phyloP scores from a whole-genome alignment of 352 stramenopile species.

The Globisporangium nodosum region DNA sequence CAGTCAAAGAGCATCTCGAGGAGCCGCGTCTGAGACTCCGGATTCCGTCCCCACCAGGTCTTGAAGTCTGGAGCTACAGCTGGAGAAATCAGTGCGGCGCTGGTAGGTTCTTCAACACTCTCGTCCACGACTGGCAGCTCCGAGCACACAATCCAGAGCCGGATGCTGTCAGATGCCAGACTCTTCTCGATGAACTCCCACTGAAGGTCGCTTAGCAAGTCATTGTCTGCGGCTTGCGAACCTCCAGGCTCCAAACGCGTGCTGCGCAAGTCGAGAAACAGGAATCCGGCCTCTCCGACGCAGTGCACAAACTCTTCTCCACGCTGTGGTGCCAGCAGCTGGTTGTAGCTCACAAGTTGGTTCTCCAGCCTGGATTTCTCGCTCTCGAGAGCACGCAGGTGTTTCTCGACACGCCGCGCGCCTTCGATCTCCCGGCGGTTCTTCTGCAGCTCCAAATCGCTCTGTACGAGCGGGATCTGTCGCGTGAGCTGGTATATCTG shows the following conservation, averaged over 20 bases:
- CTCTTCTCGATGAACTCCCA: conserved; percentile 55
- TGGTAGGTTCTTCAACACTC: not conserved
- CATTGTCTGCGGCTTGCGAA: conserved; percentile 48
- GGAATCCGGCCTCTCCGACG: conserved; percentile 35
- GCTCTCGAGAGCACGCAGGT: conserved; percentile 39
- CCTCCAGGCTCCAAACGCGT: conserved; percentile 48
- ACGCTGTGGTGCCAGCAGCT: conserved; percentile 46
- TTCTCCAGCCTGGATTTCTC: conserved; percentile 50
- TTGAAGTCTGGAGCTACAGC: conserved; percentile 14
- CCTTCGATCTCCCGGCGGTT: conserved; percentile 60
- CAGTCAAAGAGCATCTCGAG: conserved; percentile 61
- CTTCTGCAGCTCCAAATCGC: conserved; percentile 54
- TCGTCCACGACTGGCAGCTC: conserved; percentile 50
- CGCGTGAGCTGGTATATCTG: conserved; percentile 32
- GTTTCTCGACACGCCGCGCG: conserved; percentile 49
- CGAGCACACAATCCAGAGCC: conserved; percentile 40
- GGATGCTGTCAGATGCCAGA: conserved; percentile 24
- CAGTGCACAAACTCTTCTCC: conserved; percentile 54
- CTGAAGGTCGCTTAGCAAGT: conserved; percentile 47
- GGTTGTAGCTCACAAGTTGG: conserved; percentile 53
- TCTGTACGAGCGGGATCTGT: conserved; percentile 32
- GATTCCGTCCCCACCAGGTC: conserved; percentile 36
- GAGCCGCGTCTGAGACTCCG: conserved; percentile 31
- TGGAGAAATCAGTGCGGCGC: not conserved
- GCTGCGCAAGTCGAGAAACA: conserved; percentile 65